Percentiles rank a stretch among this genome's conserved stretches.
phyloP scores from a whole-genome alignment of 805 yeast species.

The Metschnikowia koreensis region DNA sequence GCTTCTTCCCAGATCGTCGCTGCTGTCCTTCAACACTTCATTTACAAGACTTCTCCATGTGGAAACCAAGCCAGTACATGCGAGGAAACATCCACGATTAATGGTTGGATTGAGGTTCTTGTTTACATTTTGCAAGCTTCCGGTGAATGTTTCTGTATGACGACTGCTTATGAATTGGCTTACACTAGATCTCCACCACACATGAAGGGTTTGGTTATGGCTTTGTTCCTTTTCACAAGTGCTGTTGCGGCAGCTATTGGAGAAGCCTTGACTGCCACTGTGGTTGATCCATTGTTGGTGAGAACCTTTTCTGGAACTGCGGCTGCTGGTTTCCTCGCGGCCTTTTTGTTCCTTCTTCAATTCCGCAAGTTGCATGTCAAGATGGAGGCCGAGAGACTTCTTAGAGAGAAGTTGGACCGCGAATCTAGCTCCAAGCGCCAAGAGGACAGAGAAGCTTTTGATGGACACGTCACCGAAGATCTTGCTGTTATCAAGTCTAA shows the following conservation, averaged over 20 bases:
- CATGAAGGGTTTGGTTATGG: conserved; percentile 51
- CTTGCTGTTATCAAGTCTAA: conserved; percentile 7
- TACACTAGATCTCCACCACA: conserved; percentile 50
- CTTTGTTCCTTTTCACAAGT: conserved; percentile 42
- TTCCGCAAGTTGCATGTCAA: conserved; percentile 40
- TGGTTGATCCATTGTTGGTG: conserved; percentile 41
- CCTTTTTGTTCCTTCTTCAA: conserved; percentile 32
- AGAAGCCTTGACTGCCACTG: conserved; percentile 40
- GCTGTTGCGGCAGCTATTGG: conserved; percentile 50
- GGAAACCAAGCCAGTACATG: conserved; percentile 46
- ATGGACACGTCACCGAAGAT: not conserved
- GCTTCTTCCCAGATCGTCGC: conserved; percentile 48
- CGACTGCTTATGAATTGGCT: conserved; percentile 54
- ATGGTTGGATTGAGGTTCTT: conserved; percentile 31
- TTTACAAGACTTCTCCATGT: conserved; percentile 52
- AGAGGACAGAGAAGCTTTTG: not conserved
- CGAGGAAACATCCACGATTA: conserved; percentile 28
- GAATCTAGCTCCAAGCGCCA: not conserved
- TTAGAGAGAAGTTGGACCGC: conserved; percentile 2
- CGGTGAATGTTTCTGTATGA: conserved; percentile 52
- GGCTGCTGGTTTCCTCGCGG: conserved; percentile 35
- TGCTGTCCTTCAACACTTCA: conserved; percentile 48
- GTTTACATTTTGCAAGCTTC: conserved; percentile 45
- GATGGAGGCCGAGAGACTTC: conserved; percentile 38
- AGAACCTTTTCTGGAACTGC: conserved; percentile 44